Base-by-base conservation (phyloP, 352 stramenopile species). In the Pythium sukuiense region DNA sequence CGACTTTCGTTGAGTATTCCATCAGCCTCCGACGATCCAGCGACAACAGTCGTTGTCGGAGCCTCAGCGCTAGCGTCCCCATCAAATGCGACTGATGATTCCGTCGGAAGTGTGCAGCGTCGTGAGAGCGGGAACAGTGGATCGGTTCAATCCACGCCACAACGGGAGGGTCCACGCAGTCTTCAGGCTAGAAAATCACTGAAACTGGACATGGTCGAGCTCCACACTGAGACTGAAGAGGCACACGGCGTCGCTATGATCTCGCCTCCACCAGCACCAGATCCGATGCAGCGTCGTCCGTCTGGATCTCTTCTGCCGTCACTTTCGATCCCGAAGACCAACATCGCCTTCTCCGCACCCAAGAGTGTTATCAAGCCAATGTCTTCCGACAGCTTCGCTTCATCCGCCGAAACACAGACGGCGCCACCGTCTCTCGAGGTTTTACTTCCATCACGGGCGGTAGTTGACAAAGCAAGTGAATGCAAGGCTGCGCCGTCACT, bases 311-410 rank as follows among this genome's bases (percentile, higher is more conserved):
- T 73, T 20, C 59, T 70, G 0, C 68, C 62, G 35, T 61, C 68
- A 1, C 54, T 74, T 5, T 70, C 62, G 16, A 70, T 74, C 29
- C 68, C 68, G 5, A 70, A 65, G 39, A 29, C 69, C 41, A 58
- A 56, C 24, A 50, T 73, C 12, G 60, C 66, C 24, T 65, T 70
- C 29, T 43, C 27, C 0, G 49, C 49, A 6, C 41, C 67, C 5
- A 68, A 69, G 45, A 41, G 49, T 24, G 16, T 29, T 6, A 30
- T 26, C 20, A 24, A 24, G 20, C 20, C 20, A 24, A 24, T 24
- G 20, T 24, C 20, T 24, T 24, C 20, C 20, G 20, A 24, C 20
- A 24, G 20, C 20, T 24, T 24, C 20, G 20, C 20, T 24, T 24
- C 20, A 24, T 14, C 14, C 16, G 0, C 32, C 54, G 8, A 53